Conservation (phyloP, 106 monocot species). For the Allium sativum region DNA sequence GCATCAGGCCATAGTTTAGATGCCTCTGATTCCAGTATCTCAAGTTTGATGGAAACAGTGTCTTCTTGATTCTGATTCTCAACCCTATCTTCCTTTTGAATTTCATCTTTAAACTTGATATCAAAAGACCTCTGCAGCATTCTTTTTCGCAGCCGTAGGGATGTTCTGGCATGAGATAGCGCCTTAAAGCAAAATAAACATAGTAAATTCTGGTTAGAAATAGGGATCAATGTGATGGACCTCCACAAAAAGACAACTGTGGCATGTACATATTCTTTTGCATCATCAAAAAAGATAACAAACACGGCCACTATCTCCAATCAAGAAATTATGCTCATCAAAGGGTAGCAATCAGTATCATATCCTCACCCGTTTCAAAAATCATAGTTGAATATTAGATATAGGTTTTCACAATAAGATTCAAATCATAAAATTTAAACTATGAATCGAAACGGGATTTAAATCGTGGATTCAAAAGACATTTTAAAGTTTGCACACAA, state of each 20-base stretch:
- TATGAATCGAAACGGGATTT: too few species aligned
- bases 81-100: background rate
- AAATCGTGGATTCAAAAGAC: too few species aligned
- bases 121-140: conserved; percentile 26
- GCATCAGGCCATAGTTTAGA: conserved; percentile 45
- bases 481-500: too few species aligned
- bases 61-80: conserved; percentile 3
- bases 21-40: conserved; percentile 30
- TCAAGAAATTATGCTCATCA: too few species aligned
- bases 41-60: conserved; percentile 16
- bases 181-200: conserved; percentile 36
- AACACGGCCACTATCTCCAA: background rate
- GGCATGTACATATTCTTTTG: too few species aligned
- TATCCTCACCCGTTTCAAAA: too few species aligned
- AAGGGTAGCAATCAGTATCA: background rate
- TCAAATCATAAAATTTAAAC: too few species aligned
- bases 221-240: too few species aligned
- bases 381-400: too few species aligned
- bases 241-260: too few species aligned
- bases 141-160: conserved; percentile 39
- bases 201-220: too few species aligned
- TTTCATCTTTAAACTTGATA: conserved; percentile 3
- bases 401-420: too few species aligned
- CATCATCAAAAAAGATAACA: conserved; percentile 2
- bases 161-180: conserved; percentile 46